Evolutionary conservation across 768 basidiomycete species (phyloP), one percentile per base, ranked within the genome.

Genomic region (Phlebiopsis flavidoalba): DNA sequence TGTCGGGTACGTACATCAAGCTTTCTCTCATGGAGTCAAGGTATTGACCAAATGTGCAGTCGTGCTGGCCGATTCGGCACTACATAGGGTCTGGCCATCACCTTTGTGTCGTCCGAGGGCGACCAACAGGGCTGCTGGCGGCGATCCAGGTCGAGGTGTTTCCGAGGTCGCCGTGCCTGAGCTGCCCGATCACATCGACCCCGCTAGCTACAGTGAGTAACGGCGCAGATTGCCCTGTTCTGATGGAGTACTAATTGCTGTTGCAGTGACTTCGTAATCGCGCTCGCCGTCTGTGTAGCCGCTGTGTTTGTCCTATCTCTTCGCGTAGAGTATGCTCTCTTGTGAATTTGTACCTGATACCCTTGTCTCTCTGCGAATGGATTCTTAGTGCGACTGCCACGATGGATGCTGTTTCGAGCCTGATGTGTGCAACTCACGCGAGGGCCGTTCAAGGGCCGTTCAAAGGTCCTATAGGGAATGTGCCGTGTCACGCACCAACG

Each of bases 31-130:
- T 47, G 21, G 21, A 36, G 40, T 8, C 37, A 26, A 50, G 21
- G 48, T 31, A 61, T 50, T 50, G 31, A 37, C 48, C 56, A 50
- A 54, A 48, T 40, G 24, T 57, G 48, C 54, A 91, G 94, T 65
- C 96, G 97, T 79, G 97, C 97, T 65, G 97, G 97, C 66, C 93
- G 97, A 63, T 99, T 99, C 75, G 97, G 97, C 65, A 99, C 97
- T 36, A 98, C n/a, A n/a, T n/a, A 98, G 76, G 97, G 97, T 82
- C 88, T 99, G 48, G 95, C 96, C 17, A 92, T 98, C 73, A 98
- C 95, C 0, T 99, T 96, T 70, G 92, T 98, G 46, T 86, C 96
- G 4, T 91, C 89, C 19, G 95, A 98, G 56, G 85, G 80, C 63
- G 97, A 99, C 70, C 86, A 91, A 72, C 91, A 93, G 74, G 95